phyloP scores from a whole-genome alignment of 2,329 filamentous ascomycete genomes.

The Microcera coccophila region DNA sequence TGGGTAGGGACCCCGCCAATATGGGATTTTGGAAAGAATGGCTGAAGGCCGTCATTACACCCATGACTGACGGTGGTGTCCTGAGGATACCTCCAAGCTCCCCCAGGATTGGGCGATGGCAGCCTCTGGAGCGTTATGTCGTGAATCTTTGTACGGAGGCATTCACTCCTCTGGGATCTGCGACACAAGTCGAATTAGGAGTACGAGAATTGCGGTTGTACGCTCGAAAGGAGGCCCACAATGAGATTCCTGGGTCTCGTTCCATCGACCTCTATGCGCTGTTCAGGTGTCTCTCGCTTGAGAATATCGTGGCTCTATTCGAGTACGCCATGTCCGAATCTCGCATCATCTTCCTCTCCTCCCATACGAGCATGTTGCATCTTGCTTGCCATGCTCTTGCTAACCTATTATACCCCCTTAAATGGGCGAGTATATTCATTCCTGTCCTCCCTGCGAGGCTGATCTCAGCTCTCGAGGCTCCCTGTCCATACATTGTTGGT shows the following conservation, averaged over 20 bases:
- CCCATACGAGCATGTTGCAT: slow-evolving; percentile 93
- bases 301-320: slow-evolving; percentile 87
- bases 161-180: slow-evolving; percentile 84
- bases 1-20: slow-evolving; percentile 78
- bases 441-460: slow-evolving; percentile 84
- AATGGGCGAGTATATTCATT: slow-evolving; percentile 93
- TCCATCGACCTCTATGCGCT: slow-evolving; percentile 90
- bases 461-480: slow-evolving; percentile 86
- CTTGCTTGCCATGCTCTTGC: slow-evolving; percentile 84
- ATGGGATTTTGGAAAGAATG: slow-evolving; percentile 98
- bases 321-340: slow-evolving; percentile 92
- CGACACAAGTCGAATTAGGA: slow-evolving; percentile 90
- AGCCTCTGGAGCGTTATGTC: slow-evolving; percentile 92
- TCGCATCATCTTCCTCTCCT: slow-evolving; percentile 92
- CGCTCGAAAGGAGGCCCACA: slow-evolving; percentile 84
- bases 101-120: slow-evolving; percentile 88
- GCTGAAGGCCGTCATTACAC: slow-evolving; percentile 88
- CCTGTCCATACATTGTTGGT: slow-evolving; percentile 94
- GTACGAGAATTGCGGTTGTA: slow-evolving; percentile 88
- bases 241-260: slow-evolving; percentile 88
- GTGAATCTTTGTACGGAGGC: slow-evolving; percentile 96
- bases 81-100: slow-evolving; percentile 83
- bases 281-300: slow-evolving; percentile 83
- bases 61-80: slow-evolving; percentile 86
- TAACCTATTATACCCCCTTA: slow-evolving; percentile 81